Percentiles rank a stretch among this genome's conserved stretches.
Conservation (phyloP, 2,329 filamentous ascomycete species). For the Aspergillus tanneri region DNA sequence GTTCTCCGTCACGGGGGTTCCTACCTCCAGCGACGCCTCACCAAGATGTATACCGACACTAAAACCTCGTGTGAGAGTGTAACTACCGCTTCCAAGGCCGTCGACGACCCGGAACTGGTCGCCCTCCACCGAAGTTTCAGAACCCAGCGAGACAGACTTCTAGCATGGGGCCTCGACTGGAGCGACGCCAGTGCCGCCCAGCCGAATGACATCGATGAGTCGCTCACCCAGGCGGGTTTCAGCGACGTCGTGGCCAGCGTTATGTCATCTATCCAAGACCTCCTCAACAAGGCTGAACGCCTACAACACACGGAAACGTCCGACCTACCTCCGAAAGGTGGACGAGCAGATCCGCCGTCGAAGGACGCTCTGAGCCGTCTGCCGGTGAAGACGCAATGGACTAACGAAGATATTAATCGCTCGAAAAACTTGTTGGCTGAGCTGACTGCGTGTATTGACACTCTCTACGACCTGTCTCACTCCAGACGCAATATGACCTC, state of each 20-base stretch:
- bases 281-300: conserved; percentile 61
- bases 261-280: conserved; percentile 62
- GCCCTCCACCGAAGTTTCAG: conserved; percentile 60
- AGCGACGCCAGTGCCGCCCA: conserved; percentile 58
- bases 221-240: conserved; percentile 60
- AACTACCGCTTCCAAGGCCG: conserved; percentile 49
- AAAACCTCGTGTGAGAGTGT: conserved; percentile 61
- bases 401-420: conserved; percentile 52
- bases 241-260: conserved; percentile 65
- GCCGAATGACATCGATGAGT: conserved; percentile 62
- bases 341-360: conserved; percentile 30
- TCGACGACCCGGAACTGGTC: conserved; percentile 54
- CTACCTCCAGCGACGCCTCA: conserved; percentile 52
- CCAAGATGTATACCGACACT: conserved; percentile 63
- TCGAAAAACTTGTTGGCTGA: conserved; percentile 61
- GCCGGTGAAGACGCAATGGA: conserved; percentile 45
- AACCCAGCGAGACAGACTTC: conserved; percentile 62
- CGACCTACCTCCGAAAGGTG: conserved; percentile 35
- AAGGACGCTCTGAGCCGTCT: conserved; percentile 33
- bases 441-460: conserved; percentile 63
- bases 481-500: conserved; percentile 49
- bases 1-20: conserved; percentile 47
- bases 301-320: conserved; percentile 51
- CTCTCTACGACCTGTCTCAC: conserved; percentile 62
- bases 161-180: conserved; percentile 67